Percentiles rank a stretch among this genome's conserved stretches.
phyloP scores from a whole-genome alignment of 352 stramenopile species.

The Hyaloperonospora brassicae region DNA sequence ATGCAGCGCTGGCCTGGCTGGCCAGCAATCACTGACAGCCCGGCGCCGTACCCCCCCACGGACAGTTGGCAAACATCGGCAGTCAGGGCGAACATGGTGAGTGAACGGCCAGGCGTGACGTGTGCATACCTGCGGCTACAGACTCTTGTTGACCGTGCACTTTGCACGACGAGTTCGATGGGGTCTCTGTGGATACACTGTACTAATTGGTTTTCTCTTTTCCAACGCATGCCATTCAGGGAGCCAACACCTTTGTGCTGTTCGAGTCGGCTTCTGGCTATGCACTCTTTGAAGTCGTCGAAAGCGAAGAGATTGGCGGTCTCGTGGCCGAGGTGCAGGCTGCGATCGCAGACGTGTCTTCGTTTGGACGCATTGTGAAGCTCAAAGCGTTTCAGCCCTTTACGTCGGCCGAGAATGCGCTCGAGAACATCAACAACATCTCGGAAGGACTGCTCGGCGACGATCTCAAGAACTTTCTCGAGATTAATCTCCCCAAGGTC shows the following conservation, averaged over 20 bases:
- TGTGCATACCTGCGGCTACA: slow-evolving; percentile 4
- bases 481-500: slow-evolving; percentile 98
- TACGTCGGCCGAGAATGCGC: slow-evolving; percentile 95
- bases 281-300: slow-evolving; percentile 96
- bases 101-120: slow-evolving; percentile 4
- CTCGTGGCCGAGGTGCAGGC: slow-evolving; percentile 87
- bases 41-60: slow-evolving; percentile 12
- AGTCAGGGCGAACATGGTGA: slow-evolving; percentile 32
- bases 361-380: slow-evolving; percentile 96
- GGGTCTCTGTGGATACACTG: slow-evolving; percentile 1
- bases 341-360: slow-evolving; percentile 88
- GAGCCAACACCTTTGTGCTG: slow-evolving; percentile 86
- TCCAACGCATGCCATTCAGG: slow-evolving; percentile 9
- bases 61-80: slow-evolving; percentile 31
- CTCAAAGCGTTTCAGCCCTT: slow-evolving; percentile 99
- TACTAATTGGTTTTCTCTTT: slow-evolving; percentile 18
- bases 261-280: slow-evolving; percentile 98
- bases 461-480: slow-evolving; percentile 97
- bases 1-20: slow-evolving; percentile 16
- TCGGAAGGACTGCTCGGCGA: slow-evolving; percentile 90
- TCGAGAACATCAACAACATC: slow-evolving; percentile 99
- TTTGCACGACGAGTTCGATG: slow-evolving; percentile 5
- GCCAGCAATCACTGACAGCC: slow-evolving; percentile 23
- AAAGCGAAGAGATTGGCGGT: slow-evolving; percentile 94
- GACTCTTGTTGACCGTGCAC: slow-evolving; percentile 7